Conservation (phyloP, 441 rosid species). For the Populus hybrid region DNA sequence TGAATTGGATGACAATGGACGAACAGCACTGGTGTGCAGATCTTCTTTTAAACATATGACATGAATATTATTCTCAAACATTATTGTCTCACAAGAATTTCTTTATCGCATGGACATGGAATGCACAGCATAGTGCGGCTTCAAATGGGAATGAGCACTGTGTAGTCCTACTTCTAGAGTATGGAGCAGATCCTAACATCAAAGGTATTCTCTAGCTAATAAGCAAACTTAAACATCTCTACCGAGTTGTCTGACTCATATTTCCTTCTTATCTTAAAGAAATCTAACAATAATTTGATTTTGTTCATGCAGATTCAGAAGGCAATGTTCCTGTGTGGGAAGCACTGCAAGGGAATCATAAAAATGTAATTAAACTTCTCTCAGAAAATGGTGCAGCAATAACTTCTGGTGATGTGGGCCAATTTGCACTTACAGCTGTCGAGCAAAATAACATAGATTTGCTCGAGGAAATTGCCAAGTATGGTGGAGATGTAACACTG, state of each 20-base stretch:
- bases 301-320: constrained; percentile 61
- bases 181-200: constrained; percentile 70
- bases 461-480: constrained; percentile 50
- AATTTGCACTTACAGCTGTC: constrained; percentile 53
- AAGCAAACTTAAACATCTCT: background rate
- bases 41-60: background rate
- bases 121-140: constrained; percentile 77
- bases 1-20: constrained; percentile 58
- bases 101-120: constrained; percentile 1
- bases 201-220: constrained; percentile 44
- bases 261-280: background rate
- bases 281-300: background rate
- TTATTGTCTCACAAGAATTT: constrained; percentile 1
- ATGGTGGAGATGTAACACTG: constrained; percentile 64
- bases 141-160: constrained; percentile 66
- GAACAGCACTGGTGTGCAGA: constrained; percentile 62
- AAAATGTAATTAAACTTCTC: constrained; percentile 49
- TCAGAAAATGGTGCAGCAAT: constrained; percentile 64
- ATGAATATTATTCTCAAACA: background rate
- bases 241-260: background rate
- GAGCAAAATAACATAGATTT: constrained; percentile 60
- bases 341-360: constrained; percentile 67
- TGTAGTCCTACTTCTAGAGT: constrained; percentile 62
- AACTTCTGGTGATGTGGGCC: constrained; percentile 51
- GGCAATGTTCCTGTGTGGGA: constrained; percentile 90